These are phyloP conservation scores for Aspergillus cavernicola DNA, from an alignment of 495 filamentous ascomycete species.

Conservation along the genomic window DNA sequence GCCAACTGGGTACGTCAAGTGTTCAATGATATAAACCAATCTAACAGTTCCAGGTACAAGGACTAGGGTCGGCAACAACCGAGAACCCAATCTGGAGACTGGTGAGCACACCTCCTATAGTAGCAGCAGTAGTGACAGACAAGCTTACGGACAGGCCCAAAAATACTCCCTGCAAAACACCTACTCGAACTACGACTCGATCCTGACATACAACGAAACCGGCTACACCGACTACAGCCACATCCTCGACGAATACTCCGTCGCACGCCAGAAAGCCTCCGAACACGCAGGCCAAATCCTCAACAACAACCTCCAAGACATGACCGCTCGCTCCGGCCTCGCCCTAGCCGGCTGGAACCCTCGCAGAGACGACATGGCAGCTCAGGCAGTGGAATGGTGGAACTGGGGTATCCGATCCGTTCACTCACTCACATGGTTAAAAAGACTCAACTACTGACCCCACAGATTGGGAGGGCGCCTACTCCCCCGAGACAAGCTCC, in stretches of 20 bases:
- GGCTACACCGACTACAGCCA: slow-evolving; percentile 50
- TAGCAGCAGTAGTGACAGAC: neutral
- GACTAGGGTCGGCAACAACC: slow-evolving; percentile 41
- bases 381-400: slow-evolving; percentile 65
- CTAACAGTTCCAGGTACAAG: slow-evolving; percentile 49
- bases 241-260: slow-evolving; percentile 50
- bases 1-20: slow-evolving; percentile 57
- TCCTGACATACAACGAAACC: slow-evolving; percentile 56
- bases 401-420: slow-evolving; percentile 39
- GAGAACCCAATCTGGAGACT: slow-evolving; percentile 71
- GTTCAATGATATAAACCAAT: neutral
- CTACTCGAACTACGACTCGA: slow-evolving; percentile 58
- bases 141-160: slow-evolving; percentile 40
- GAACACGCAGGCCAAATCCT: slow-evolving; percentile 57
- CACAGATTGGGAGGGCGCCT: slow-evolving; percentile 54
- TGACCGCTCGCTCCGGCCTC: slow-evolving; percentile 56
- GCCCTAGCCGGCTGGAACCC: slow-evolving; percentile 64
- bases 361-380: slow-evolving; percentile 48
- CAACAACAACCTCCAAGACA: slow-evolving; percentile 59
- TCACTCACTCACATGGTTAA: too few relatives aligned
- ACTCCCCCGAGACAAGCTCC: slow-evolving; percentile 45
- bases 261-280: slow-evolving; percentile 47
- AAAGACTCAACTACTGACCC: too few relatives aligned
- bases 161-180: slow-evolving; percentile 60
- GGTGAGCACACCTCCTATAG: slow-evolving; percentile 22